These are phyloP conservation scores for Mycena haematopus DNA, from an alignment of 768 basidiomycete species.

Conservation along the genomic window DNA sequence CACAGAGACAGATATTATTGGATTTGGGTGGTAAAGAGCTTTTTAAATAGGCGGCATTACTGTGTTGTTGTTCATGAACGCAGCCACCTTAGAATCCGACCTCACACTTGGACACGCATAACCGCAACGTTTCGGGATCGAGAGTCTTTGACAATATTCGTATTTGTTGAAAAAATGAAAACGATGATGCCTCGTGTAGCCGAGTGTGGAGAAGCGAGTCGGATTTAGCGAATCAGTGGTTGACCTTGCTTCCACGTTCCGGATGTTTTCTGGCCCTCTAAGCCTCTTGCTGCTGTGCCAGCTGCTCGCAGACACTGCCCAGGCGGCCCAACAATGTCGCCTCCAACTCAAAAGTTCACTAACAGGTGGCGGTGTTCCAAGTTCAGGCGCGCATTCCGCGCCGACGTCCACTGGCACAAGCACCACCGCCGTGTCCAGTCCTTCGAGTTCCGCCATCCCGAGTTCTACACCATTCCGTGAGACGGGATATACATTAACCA, in stretches of 20 bases:
- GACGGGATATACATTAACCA: not conserved
- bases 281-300: constrained; percentile 34
- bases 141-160: no score
- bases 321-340: constrained; percentile 40
- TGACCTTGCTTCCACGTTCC: constrained; percentile 5
- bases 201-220: no score
- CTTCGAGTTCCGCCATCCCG: constrained; percentile 6
- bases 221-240: constrained; percentile 10
- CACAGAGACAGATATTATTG: not conserved
- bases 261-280: constrained; percentile 28
- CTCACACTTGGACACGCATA: no score
- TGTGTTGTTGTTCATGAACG: no score
- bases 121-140: no score
- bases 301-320: constrained; percentile 26
- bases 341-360: constrained; percentile 29
- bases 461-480: constrained; percentile 26
- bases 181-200: constrained; percentile 19
- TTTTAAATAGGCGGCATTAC: not conserved
- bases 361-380: constrained; percentile 8
- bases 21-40: constrained; percentile 8
- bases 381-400: constrained; percentile 3
- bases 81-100: no score
- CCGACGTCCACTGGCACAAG: constrained; percentile 16
- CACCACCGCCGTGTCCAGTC: constrained; percentile 1
- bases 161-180: not conserved